A percentile compares a stretch with the other conserved stretches of the same genome.
phyloP scores from a whole-genome alignment of 352 stramenopile genomes.

The Phytophthora sp. region DNA sequence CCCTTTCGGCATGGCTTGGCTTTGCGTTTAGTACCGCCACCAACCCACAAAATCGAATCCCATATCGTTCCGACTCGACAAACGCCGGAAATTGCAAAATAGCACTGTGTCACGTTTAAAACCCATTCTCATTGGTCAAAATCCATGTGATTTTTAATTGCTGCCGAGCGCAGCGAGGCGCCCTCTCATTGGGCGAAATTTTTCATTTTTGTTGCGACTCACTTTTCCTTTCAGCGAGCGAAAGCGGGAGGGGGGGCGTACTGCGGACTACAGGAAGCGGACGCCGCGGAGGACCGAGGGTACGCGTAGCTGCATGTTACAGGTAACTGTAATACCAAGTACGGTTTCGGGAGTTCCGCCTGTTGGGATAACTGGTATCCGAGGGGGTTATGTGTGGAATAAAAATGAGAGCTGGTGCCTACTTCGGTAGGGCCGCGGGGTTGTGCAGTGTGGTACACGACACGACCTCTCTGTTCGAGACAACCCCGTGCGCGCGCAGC shows the following conservation, averaged over 20 bases:
- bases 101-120: no score
- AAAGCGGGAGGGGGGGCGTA: no score
- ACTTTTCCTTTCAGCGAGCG: background rate
- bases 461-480: background rate
- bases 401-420: background rate
- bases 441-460: background rate
- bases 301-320: no score
- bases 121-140: background rate
- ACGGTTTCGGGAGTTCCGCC: background rate
- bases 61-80: no score
- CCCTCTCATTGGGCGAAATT: background rate
- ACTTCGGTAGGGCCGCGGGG: background rate
- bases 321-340: background rate
- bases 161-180: background rate
- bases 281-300: no score
- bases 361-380: background rate
- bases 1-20: no score
- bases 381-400: background rate
- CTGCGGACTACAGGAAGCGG: no score
- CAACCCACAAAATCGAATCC: no score
- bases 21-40: no score
- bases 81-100: no score
- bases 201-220: no score
- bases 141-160: slow-evolving; percentile 1
- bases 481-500: background rate